Conservation (phyloP, 2,329 filamentous ascomycete species). For the Gnomoniopsis sp. region DNA sequence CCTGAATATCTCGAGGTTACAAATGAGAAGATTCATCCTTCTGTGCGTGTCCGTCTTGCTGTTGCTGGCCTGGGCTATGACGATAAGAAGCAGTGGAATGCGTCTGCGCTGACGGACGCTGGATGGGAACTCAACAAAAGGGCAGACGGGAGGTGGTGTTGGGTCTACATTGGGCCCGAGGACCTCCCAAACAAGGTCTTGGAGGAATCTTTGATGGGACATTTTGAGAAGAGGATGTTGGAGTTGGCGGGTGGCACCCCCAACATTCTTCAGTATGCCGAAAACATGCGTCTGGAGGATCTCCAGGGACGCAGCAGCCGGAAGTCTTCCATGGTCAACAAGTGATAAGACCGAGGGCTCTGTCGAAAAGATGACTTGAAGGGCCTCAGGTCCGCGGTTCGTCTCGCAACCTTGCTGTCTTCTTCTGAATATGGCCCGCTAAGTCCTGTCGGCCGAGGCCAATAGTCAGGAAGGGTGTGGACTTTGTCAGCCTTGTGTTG, state of each 20-base stretch:
- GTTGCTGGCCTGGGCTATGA: slow-evolving; percentile 47
- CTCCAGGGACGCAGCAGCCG: slow-evolving; percentile 6
- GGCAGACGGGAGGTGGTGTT: slow-evolving; percentile 42
- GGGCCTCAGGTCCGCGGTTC: too few species aligned
- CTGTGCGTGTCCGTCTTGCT: slow-evolving; percentile 50
- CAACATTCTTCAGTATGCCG: slow-evolving; percentile 41
- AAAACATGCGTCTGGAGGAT: slow-evolving; percentile 22
- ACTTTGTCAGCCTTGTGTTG: too few species aligned
- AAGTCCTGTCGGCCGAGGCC: too few species aligned
- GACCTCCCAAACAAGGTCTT: slow-evolving; percentile 39
- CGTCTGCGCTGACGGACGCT: slow-evolving; percentile 37
- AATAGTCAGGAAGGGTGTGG: too few species aligned
- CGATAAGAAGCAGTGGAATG: slow-evolving; percentile 45
- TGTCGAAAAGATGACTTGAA: too few species aligned
- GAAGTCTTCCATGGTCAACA: slow-evolving; percentile 1
- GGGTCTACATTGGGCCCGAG: slow-evolving; percentile 49
- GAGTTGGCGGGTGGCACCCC: slow-evolving; percentile 40
- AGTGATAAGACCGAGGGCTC: too few species aligned
- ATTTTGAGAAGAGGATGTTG: slow-evolving; percentile 48
- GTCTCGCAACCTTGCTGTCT: too few species aligned
- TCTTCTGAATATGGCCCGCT: too few species aligned
- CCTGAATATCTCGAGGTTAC: slow-evolving; percentile 45
- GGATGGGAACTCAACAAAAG: slow-evolving; percentile 41
- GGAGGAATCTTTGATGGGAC: slow-evolving; percentile 52
- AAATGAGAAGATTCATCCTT: slow-evolving; percentile 53